These are phyloP conservation scores for Thamnidium elegans DNA, from an alignment of 192 early-diverging fungal species.

Conservation along the genomic window DNA sequence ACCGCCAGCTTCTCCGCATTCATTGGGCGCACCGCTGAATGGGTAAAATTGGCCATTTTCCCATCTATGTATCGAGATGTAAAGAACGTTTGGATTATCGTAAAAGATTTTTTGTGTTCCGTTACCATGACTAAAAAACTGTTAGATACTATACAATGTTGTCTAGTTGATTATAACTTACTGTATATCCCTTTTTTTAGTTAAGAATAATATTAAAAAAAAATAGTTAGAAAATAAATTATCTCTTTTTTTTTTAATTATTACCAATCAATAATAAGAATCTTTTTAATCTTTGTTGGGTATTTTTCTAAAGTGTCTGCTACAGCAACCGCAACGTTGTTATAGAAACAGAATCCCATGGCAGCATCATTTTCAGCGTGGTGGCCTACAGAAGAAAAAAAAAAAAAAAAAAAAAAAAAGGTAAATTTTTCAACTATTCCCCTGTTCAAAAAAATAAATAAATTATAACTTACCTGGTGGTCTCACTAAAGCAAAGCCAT, in stretches of 20 bases:
- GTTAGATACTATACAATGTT: neutral
- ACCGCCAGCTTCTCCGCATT: constrained; percentile 53
- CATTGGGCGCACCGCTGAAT: constrained; percentile 50
- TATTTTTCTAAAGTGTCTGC: constrained; percentile 48
- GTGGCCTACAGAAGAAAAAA: constrained; percentile 42
- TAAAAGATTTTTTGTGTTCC: constrained; percentile 75
- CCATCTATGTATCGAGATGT: constrained; percentile 74
- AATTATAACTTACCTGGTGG: constrained; percentile 63
- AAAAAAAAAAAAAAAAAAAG: no score
- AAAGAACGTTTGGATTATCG: constrained; percentile 67
- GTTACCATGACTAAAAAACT: constrained; percentile 53
- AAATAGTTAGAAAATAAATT: neutral
- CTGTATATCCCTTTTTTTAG: constrained; percentile 48
- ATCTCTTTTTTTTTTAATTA: neutral
- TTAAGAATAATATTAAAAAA: neutral
- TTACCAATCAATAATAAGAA: constrained; percentile 75
- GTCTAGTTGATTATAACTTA: constrained; percentile 28
- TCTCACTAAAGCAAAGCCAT: constrained; percentile 70
- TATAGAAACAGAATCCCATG: constrained; percentile 76
- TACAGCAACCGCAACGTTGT: constrained; percentile 77
- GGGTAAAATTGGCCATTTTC: constrained; percentile 73
- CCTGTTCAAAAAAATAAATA: no score
- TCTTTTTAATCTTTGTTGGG: constrained; percentile 48
- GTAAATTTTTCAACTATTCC: no score
- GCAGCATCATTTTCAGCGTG: constrained; percentile 70